phyloP scores from a whole-genome alignment of 1,284 basidiomycete species.

The Apiotrichum laibachii region DNA sequence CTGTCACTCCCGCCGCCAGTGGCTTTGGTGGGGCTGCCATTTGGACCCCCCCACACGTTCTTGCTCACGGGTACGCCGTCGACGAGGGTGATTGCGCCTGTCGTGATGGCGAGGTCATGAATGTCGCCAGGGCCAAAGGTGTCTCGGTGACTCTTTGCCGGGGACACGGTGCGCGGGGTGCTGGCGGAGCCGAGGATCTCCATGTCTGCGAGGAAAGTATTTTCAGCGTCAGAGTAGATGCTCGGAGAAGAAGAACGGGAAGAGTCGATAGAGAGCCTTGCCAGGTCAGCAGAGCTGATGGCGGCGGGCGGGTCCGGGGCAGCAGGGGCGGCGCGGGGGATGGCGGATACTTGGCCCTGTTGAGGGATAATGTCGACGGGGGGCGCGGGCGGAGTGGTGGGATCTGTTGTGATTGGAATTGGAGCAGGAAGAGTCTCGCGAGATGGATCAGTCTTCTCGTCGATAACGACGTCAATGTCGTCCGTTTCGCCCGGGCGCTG shows the following conservation, averaged over 20 bases:
- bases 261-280: not conserved
- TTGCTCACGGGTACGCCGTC: constrained; percentile 3
- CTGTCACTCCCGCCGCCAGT: not conserved
- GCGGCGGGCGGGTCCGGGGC: too few relatives aligned
- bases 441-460: too few relatives aligned
- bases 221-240: not conserved
- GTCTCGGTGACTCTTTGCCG: not conserved
- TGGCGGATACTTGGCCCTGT: too few relatives aligned
- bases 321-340: not conserved
- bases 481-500: too few relatives aligned
- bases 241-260: not conserved
- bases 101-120: not conserved
- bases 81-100: not conserved
- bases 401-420: too few relatives aligned
- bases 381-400: too few relatives aligned
- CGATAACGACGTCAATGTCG: not conserved
- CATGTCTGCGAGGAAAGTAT: not conserved
- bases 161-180: not conserved
- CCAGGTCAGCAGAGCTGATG: too few relatives aligned
- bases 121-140: constrained; percentile 1
- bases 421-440: too few relatives aligned
- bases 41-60: constrained; percentile 3
- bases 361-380: too few relatives aligned
- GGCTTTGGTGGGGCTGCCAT: not conserved
- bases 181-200: not conserved